Base-by-base conservation (phyloP, 768 basidiomycete genomes). In the Tephrocybe sp. region DNA sequence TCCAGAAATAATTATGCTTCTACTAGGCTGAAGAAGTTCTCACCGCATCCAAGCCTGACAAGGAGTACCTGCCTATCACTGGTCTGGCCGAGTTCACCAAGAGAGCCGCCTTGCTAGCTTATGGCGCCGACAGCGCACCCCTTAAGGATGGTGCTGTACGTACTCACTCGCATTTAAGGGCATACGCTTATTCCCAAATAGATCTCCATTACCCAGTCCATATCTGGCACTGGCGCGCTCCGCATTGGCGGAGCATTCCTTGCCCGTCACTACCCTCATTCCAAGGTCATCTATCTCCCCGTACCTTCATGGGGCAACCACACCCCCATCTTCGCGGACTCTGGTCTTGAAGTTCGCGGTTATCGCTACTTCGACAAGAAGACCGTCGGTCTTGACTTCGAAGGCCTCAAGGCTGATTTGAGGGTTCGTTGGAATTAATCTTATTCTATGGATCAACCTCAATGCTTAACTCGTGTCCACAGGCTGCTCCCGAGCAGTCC, bases 291-390 rank as follows among this genome's bases (percentile, higher is more conserved):
- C 61, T 97, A 97, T 72, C 77, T 98, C 42, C 95, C 97, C 27
- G 74, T 76, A 11, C 97, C 97, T 8, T 91, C 95, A 4, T 99
- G 97, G 97, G 94, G 94, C 19, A 97, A 97, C 75, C 97, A 99
- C 64, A 89, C 85, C 42, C 86, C 90, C 44, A 79, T 97, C 60
- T 94, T 94, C 77, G 86, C 85, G 57, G 93, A 97, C 68, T 92
- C 93, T 34, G 95, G 94, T 13, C 76, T 99, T 22, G 91, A 97
- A 68, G 92, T 98, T 60, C 86, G 89, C 60, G 73, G 76, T 3
- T 99, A 99, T 74, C 81, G 88, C 50, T 99, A 98, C 73, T 97
- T 94, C 65, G 85, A 97, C 74, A 91, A 91, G 69, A 77, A 80
- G 56, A 95, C 90, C 2, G 89, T 94, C 38, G 93, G 93, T 25